A percentile compares a stretch with the other conserved stretches of the same genome.
Evolutionary conservation across 345 rosid genomes (phyloP).

Genomic region (Atalantia buxifolia): DNA sequence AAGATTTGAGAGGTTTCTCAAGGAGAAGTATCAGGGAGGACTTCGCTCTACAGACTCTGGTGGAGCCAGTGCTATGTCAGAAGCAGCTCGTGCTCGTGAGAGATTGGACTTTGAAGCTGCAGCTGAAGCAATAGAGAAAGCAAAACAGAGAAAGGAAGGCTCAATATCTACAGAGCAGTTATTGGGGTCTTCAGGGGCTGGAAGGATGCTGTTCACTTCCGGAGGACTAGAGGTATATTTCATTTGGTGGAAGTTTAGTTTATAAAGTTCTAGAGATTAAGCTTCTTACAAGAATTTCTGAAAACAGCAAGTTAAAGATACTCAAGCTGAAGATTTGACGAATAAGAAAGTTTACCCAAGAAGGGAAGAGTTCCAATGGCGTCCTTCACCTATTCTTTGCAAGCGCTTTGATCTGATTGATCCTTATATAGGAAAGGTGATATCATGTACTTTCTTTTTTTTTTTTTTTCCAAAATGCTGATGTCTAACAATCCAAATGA

Average conservation of each 20-base stretch:
- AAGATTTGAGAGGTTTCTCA: constrained; percentile 90
- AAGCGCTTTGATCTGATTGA: constrained; percentile 96
- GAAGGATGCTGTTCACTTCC: constrained; percentile 71
- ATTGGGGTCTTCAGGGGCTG: constrained; percentile 46
- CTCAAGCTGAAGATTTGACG: constrained; percentile 44
- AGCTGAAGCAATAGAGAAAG: constrained; percentile 86
- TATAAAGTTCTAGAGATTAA: constrained; percentile 8
- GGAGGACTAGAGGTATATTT: constrained; percentile 69
- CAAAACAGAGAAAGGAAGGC: constrained; percentile 48
- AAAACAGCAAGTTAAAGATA: constrained; percentile 52
- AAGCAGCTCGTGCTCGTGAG: constrained; percentile 90
- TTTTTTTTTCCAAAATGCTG: no score
- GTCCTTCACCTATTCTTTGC: constrained; percentile 84
- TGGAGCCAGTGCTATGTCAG: constrained; percentile 67
- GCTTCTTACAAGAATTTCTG: constrained; percentile 18
- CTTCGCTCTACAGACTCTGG: constrained; percentile 58
- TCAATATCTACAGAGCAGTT: constrained; percentile 34
- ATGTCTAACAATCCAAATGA: no score
- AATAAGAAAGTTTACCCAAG: constrained; percentile 52
- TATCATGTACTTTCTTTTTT: background rate
- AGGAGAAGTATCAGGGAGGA: constrained; percentile 89
- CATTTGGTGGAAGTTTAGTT: constrained; percentile 7
- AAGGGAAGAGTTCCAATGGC: constrained; percentile 95
- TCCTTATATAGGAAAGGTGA: constrained; percentile 95
- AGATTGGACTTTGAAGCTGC: constrained; percentile 96